These are phyloP conservation scores for Blastomyces emzantsi DNA, from an alignment of 2,329 filamentous ascomycete genomes.

Conservation along the genomic window DNA sequence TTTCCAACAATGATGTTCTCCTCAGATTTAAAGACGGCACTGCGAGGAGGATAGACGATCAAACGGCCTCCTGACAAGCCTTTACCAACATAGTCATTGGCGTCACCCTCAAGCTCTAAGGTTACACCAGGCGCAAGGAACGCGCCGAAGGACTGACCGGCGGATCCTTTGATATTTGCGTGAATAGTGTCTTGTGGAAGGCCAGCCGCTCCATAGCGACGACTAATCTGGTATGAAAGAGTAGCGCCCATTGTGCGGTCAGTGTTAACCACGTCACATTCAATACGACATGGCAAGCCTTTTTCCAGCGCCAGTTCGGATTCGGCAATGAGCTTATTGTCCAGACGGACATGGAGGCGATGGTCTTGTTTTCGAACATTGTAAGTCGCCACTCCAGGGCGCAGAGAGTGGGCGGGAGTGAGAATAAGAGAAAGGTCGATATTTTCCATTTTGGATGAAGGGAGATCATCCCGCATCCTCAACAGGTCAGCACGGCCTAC, in stretches of 20 bases:
- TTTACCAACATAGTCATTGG: slow-evolving; percentile 97
- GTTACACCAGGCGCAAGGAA: slow-evolving; percentile 91
- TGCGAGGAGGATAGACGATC: slow-evolving; percentile 85
- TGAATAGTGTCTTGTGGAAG: slow-evolving; percentile 90
- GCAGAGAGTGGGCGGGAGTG: slow-evolving; percentile 90
- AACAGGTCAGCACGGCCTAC: slow-evolving; percentile 84
- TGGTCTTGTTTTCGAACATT: slow-evolving; percentile 98
- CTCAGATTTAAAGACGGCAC: slow-evolving; percentile 88
- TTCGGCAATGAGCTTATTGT: slow-evolving; percentile 96
- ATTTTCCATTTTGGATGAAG: slow-evolving; percentile 81
- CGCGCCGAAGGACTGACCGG: slow-evolving; percentile 92
- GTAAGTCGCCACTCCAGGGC: slow-evolving; percentile 90
- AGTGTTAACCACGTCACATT: slow-evolving; percentile 94
- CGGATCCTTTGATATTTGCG: slow-evolving; percentile 91
- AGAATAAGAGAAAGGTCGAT: slow-evolving; percentile 88
- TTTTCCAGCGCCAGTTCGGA: slow-evolving; percentile 92
- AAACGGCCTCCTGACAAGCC: slow-evolving; percentile 86
- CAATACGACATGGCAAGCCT: slow-evolving; percentile 82
- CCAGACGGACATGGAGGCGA: slow-evolving; percentile 79
- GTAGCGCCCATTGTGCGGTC: slow-evolving; percentile 90
- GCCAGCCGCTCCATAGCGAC: slow-evolving; percentile 80
- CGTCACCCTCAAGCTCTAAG: slow-evolving; percentile 86
- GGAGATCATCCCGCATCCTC: slow-evolving; percentile 77
- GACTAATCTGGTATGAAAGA: slow-evolving; percentile 91
- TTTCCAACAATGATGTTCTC: slow-evolving; percentile 94